Evolutionary conservation across 148 eudicot species (phyloP), one percentile per base, ranked within the genome.

Genomic region (Camellia sinensis): DNA sequence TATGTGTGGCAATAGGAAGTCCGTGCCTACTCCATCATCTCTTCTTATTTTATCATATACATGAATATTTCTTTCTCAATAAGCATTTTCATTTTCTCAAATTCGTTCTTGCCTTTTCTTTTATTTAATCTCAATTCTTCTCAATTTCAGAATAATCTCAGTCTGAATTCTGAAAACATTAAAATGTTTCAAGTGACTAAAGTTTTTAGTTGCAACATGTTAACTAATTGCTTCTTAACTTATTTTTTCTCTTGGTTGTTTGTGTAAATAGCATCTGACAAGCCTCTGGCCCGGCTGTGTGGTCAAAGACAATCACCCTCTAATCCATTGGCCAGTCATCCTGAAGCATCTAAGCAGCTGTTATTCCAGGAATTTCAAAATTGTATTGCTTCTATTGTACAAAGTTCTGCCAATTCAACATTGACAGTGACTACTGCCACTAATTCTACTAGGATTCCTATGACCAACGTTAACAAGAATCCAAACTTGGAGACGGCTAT

Each of bases 291-390:
- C 21, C 90, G 88, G 87, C 84, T 86, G 69, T 89, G 80, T 71
- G 89, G 78, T 78, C 97, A 88, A 83, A 87, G 83, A 50, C 97
- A 82, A 76, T 88, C 86, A 73, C 88, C 88, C 78, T 82, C 90
- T 66, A 86, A 79, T 50, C 91, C 87, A 62, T 91, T 85, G 80
- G 88, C 77, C 57, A 78, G 87, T n/a, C 92, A 29, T 29, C 29
- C 29, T 29, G 29, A 29, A 29, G 29, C 29, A 29, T 29, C 29
- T 29, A 29, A 29, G 29, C 29, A 29, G 29, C 29, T 29, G 29
- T 29, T 29, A 29, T 29, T 29, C 29, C 29, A 29, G 29, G 29
- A 29, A 29, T 29, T 29, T 29, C 29, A 86, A 78, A 91, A 78
- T 76, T 88, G 82, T 75, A 85, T 87, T 46, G 69, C 82, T 79